Conservation (phyloP, 2,329 filamentous ascomycete genomes). For the Fusarium burgessii region DNA sequence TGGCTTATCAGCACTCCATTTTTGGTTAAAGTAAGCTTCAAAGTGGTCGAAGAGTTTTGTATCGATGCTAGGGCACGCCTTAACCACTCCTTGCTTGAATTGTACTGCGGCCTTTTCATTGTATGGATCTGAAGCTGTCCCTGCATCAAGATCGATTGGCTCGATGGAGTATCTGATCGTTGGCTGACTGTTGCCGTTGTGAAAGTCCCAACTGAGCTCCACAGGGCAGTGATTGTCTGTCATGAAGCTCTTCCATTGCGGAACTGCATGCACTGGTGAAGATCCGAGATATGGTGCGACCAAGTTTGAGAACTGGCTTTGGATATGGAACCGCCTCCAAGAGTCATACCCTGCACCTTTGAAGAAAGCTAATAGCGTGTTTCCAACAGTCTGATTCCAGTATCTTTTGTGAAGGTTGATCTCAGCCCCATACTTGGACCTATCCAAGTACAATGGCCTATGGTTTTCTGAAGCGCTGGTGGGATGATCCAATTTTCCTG, state of each 20-base stretch:
- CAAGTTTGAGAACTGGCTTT: neutral
- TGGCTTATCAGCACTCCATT: accelerated
- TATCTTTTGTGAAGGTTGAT: neutral
- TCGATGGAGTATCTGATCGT: slow-evolving; percentile 51
- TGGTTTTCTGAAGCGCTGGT: neutral
- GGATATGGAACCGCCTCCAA: neutral
- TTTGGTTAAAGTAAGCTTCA: neutral
- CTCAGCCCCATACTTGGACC: neutral
- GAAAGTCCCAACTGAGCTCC: slow-evolving; percentile 55
- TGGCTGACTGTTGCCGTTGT: slow-evolving; percentile 33
- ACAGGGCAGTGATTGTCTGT: slow-evolving; percentile 54
- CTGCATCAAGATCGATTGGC: slow-evolving; percentile 48
- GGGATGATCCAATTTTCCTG: neutral
- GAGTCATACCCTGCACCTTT: neutral
- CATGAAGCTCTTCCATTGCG: slow-evolving; percentile 54
- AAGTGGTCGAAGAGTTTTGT: neutral
- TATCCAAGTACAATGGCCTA: neutral
- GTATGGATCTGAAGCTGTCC: slow-evolving; percentile 38
- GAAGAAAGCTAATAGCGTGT: neutral
- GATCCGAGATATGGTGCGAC: slow-evolving; percentile 6
- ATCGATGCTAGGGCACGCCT: neutral
- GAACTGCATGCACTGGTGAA: neutral
- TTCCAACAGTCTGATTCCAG: slow-evolving; percentile 6
- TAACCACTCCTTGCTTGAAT: neutral
- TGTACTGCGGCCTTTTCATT: accelerated